A percentile compares a stretch with the other conserved stretches of the same genome.
These are phyloP conservation scores for Mycena haematopus DNA, from an alignment of 768 basidiomycete genomes.

Conservation along the genomic window DNA sequence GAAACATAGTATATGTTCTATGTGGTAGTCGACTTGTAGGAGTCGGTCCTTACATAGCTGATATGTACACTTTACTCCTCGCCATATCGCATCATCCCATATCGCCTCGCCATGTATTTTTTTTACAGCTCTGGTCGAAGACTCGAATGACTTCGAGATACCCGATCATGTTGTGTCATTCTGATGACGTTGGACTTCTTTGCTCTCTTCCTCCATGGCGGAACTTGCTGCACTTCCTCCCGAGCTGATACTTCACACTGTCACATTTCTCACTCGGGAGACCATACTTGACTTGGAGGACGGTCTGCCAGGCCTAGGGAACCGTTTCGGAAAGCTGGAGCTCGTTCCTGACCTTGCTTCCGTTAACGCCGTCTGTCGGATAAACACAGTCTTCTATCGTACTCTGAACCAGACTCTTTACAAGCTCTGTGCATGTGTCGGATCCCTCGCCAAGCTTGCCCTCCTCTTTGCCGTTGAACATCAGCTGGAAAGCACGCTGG, in stretches of 20 bases:
- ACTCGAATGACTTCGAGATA: no score
- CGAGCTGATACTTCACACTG: neutral
- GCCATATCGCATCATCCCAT: no score
- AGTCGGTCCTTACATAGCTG: no score
- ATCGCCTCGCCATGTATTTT: no score
- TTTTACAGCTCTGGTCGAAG: no score
- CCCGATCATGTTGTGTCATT: no score
- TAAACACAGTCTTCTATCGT: neutral
- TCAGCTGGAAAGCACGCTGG: neutral
- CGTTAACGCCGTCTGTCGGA: neutral
- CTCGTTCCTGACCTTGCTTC: neutral
- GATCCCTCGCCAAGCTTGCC: neutral
- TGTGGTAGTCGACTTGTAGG: no score
- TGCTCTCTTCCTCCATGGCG: neutral
- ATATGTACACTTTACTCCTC: no score
- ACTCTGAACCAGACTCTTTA: neutral
- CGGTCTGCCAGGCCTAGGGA: neutral
- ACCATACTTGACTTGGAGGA: neutral
- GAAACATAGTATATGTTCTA: no score
- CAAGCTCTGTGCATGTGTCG: neutral
- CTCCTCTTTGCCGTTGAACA: conserved; percentile 5
- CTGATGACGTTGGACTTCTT: neutral
- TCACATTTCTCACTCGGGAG: neutral
- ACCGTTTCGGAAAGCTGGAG: neutral
- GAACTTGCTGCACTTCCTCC: neutral